phyloP scores from a whole-genome alignment of 148 eudicot genomes.

The Linanthus parryae region DNA sequence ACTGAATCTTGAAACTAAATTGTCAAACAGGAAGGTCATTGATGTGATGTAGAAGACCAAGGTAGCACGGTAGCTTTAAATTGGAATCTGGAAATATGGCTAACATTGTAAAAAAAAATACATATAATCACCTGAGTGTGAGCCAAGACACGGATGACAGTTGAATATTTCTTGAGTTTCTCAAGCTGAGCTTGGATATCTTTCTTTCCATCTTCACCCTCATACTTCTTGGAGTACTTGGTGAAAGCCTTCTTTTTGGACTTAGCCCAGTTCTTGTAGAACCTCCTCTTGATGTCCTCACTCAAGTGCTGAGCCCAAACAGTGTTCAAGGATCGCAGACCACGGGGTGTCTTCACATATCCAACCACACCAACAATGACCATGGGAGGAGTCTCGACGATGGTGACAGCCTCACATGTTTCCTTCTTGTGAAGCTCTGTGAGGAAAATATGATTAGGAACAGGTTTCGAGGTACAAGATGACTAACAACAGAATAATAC shows the following conservation, averaged over 20 bases:
- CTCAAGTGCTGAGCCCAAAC: constrained; percentile 82
- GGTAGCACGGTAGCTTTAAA: not conserved
- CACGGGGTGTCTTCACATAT: constrained; percentile 68
- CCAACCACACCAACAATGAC: constrained; percentile 69
- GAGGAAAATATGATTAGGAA: constrained; percentile 3
- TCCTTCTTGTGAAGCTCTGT: constrained; percentile 77
- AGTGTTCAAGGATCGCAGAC: constrained; percentile 51
- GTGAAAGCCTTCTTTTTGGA: constrained; percentile 71
- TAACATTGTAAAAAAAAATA: not conserved
- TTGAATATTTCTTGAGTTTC: constrained; percentile 54
- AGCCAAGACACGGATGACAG: constrained; percentile 58
- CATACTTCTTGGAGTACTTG: constrained; percentile 56
- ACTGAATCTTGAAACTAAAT: too few species aligned
- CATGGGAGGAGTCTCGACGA: constrained; percentile 73
- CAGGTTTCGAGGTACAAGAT: not conserved
- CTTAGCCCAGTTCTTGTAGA: constrained; percentile 76
- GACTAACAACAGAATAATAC: too few species aligned
- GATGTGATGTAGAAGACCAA: not conserved
- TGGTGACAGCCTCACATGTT: constrained; percentile 64
- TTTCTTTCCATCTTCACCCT: constrained; percentile 56
- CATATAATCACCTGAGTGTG: constrained; percentile 55
- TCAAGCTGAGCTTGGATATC: constrained; percentile 54
- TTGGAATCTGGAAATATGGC: not conserved
- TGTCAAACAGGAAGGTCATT: too few species aligned
- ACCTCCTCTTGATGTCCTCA: constrained; percentile 64